These are phyloP conservation scores for Aspergillus campestris DNA, from an alignment of 495 filamentous ascomycete genomes.

Conservation along the genomic window DNA sequence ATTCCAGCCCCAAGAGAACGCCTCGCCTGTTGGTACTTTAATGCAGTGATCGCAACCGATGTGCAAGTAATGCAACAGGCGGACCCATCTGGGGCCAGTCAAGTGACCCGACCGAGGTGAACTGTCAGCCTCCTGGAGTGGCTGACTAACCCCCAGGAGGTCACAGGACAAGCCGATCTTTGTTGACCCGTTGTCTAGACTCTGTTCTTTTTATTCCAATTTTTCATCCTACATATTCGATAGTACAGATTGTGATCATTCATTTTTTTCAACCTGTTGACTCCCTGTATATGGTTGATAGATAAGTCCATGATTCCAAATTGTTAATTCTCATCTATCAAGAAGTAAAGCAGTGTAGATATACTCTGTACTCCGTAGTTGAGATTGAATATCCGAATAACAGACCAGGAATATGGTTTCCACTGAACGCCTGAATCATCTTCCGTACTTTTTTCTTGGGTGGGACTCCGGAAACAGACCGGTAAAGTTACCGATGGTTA, in stretches of 20 bases:
- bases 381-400: neutral
- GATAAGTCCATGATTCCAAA: no score
- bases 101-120: neutral
- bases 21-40: no score
- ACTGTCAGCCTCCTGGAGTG: neutral
- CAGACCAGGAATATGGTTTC: neutral
- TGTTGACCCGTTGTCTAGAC: constrained; percentile 17
- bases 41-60: no score
- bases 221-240: neutral
- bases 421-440: constrained; percentile 1
- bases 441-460: constrained; percentile 22
- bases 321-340: neutral
- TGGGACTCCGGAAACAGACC: constrained; percentile 21
- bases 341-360: neutral
- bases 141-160: constrained; percentile 3
- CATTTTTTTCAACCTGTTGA: no score
- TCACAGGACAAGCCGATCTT: constrained; percentile 20
- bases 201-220: constrained; percentile 3
- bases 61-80: no score
- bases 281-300: no score
- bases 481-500: constrained; percentile 18
- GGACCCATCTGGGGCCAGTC: no score
- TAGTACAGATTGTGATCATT: no score
- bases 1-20: no score
- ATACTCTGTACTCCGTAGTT: no score